Evolutionary conservation across 257 asterid genomes (phyloP).

Genomic region (Fraxinus excelsior): DNA sequence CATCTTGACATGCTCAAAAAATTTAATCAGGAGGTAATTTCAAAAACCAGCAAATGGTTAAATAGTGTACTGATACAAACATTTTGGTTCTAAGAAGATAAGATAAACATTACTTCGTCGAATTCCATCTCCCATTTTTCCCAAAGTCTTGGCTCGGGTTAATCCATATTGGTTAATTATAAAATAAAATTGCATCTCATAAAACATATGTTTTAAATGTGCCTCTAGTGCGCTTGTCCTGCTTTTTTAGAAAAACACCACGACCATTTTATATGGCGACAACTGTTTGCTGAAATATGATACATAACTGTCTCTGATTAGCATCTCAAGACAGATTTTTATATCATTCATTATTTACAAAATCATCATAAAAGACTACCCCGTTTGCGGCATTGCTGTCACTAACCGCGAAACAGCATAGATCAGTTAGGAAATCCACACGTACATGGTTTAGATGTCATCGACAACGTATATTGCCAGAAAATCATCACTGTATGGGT

Average conservation of each 20-base stretch:
- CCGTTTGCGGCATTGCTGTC: background rate
- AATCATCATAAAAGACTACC: background rate
- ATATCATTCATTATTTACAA: background rate
- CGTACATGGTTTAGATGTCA: background rate
- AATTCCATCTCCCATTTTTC: background rate
- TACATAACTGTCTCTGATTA: background rate
- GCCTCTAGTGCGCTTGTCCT: background rate
- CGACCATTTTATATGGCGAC: background rate
- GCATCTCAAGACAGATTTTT: background rate
- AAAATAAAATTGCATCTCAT: background rate
- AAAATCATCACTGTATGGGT: background rate
- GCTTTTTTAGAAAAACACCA: background rate
- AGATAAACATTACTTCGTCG: background rate
- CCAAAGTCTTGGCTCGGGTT: background rate
- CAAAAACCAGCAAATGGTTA: background rate
- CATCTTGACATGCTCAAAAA: background rate
- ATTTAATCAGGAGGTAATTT: background rate
- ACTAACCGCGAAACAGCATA: background rate
- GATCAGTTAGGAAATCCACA: background rate
- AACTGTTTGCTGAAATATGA: background rate
- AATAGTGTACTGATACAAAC: background rate
- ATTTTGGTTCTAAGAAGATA: background rate
- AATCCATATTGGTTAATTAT: background rate
- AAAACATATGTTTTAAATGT: background rate
- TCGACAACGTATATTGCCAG: background rate